Evolutionary conservation across 73 alveolate genomes (phyloP).

Genomic region (Tetrahymena elliotti): DNA sequence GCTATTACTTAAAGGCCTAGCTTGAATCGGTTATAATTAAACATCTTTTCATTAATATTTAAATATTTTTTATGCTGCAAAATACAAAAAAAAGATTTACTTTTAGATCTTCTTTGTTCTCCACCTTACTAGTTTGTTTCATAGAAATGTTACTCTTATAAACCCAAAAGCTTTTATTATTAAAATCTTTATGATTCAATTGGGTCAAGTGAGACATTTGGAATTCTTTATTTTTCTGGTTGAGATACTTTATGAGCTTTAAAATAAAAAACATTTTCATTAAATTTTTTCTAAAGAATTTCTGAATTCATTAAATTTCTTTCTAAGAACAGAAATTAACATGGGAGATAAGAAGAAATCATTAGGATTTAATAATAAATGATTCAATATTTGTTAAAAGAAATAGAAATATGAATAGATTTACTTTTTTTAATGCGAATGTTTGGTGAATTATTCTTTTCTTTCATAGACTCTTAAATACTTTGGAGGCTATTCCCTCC

Average conservation of each 20-base stretch:
- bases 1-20: background rate
- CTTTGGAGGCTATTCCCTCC: background rate
- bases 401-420: too few species aligned
- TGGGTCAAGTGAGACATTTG: background rate
- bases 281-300: background rate
- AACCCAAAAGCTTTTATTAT: background rate
- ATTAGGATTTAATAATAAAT: too few species aligned
- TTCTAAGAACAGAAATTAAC: too few species aligned
- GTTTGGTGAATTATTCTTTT: background rate
- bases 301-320: too few species aligned
- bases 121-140: background rate
- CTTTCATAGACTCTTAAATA: background rate
- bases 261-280: background rate
- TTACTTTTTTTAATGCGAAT: background rate
- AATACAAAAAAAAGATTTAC: background rate
- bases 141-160: background rate
- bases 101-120: background rate
- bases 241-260: background rate
- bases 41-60: background rate
- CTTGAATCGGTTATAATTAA: background rate
- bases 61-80: background rate
- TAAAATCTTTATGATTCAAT: background rate
- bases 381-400: too few species aligned
- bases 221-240: background rate
- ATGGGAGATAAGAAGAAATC: too few species aligned